Conservation (phyloP, 257 asterid species). For the Solanum raphanifolium region DNA sequence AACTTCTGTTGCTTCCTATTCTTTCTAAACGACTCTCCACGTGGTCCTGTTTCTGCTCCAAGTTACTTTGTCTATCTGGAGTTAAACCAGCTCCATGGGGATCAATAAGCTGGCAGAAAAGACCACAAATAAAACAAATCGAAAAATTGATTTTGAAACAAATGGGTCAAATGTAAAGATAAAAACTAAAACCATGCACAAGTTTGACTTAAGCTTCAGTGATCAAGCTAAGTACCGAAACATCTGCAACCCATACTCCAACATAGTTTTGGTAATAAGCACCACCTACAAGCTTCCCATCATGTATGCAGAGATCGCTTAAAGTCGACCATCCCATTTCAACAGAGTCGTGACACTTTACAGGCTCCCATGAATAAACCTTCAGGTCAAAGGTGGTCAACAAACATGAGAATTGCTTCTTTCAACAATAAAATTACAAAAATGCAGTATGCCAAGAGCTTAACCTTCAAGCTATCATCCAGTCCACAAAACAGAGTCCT, state of each 20-base stretch:
- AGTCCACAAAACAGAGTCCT: constrained; percentile 81
- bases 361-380: constrained; percentile 99
- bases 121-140: neutral
- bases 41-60: constrained; percentile 39
- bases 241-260: constrained; percentile 93
- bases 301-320: constrained; percentile 84
- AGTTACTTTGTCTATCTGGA: constrained; percentile 35
- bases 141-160: neutral
- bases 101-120: constrained; percentile 21
- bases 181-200: neutral
- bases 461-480: constrained; percentile 93
- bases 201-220: neutral
- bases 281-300: constrained; percentile 91
- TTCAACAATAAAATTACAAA: neutral
- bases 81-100: constrained; percentile 45
- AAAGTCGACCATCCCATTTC: constrained; percentile 98
- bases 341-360: constrained; percentile 80
- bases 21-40: constrained; percentile 38
- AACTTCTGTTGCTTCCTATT: constrained; percentile 46
- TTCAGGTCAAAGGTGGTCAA: constrained; percentile 23
- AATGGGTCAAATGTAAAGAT: neutral
- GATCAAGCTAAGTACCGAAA: constrained; percentile 44
- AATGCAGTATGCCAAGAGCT: constrained; percentile 4
- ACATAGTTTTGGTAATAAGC: constrained; percentile 84
- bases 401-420: constrained; percentile 3